Conservation (phyloP, 148 eudicot genomes). For the Cornus kousa region DNA sequence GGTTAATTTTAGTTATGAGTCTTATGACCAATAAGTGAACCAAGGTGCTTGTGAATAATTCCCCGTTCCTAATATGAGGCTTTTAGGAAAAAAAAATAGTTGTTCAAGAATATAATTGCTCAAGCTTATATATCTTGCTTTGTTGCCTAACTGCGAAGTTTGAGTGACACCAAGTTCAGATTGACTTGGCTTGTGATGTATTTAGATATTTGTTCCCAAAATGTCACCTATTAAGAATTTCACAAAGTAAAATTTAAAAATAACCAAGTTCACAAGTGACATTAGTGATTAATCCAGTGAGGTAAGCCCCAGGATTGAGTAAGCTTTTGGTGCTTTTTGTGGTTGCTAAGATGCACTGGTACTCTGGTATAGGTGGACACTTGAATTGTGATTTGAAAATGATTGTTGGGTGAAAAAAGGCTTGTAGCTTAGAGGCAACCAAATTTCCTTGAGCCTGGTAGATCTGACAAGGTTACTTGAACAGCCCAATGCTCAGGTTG, state of each 20-base stretch:
- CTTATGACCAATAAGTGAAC: too few relatives aligned
- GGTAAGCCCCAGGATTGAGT: neutral
- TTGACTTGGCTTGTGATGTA: neutral
- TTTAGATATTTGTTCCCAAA: neutral
- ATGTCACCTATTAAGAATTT: neutral
- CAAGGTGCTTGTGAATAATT: too few relatives aligned
- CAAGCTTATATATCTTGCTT: too few relatives aligned
- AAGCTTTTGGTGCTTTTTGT: neutral
- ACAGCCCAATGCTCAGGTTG: neutral
- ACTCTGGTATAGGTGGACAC: neutral
- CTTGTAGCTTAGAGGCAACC: neutral
- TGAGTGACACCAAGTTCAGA: neutral
- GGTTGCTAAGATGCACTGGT: neutral
- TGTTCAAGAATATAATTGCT: too few relatives aligned
- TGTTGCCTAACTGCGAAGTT: conserved; percentile 2
- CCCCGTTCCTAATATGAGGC: too few relatives aligned
- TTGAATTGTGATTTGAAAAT: neutral
- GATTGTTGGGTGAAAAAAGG: conserved; percentile 4
- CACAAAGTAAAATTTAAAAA: neutral
- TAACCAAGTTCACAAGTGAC: neutral
- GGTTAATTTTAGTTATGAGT: too few relatives aligned
- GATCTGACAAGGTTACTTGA: conserved; percentile 2
- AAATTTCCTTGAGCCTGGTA: conserved; percentile 5
- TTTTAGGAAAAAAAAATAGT: too few relatives aligned
- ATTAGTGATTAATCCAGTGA: too few relatives aligned